Base-by-base conservation (phyloP, 208 protist genomes). In the Leishmania tropica region DNA sequence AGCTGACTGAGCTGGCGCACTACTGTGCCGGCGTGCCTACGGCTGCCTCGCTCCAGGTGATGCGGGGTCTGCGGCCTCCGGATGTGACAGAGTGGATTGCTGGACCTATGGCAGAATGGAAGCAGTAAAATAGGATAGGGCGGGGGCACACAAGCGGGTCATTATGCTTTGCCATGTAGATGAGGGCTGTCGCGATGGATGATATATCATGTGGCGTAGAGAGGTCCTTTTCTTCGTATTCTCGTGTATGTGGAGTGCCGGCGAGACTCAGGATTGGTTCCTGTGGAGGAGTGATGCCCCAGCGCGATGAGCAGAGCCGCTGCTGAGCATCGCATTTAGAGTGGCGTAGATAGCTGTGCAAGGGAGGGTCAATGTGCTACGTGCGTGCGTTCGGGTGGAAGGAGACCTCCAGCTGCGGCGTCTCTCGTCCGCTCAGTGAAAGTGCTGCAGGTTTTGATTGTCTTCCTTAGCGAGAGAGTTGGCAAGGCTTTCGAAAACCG, bases 191-290 rank as follows among this genome's bases (percentile, higher is more conserved):
- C 1, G 45, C 45, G 45, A 48, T 7, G 8, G 45, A 48, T 48
- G 45, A 0, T 10, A 11, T 13, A 48, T 48, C 45, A 10, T 10
- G 45, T 13, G 45, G 45, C 45, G 11, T 8, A 48, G 45, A 48
- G 45, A 13, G 10, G 45, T 48, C 45, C 0, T 0, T 8, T 48
- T 48, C 45, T 11, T 11, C 45, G 45, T 8, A 0, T 48, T 48
- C 45, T 48, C 8, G 45, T 48, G 45, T 48, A 48, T 48, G 45
- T 10, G 7, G 45, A 48, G 45, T 48, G 8, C 45, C 45, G 45
- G 45, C 45, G 45, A 70, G 79, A 11, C n/a, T 54, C 70, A 83
- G 71, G 79, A 83, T 81, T 0, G 0, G 35, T 37, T 37, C 2
- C 40, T 35, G 5, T 24, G 17, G 54, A 28, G 19, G 21, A 58